Evolutionary conservation across 768 basidiomycete species (phyloP).

Genomic region (Leccinum incarnatum): DNA sequence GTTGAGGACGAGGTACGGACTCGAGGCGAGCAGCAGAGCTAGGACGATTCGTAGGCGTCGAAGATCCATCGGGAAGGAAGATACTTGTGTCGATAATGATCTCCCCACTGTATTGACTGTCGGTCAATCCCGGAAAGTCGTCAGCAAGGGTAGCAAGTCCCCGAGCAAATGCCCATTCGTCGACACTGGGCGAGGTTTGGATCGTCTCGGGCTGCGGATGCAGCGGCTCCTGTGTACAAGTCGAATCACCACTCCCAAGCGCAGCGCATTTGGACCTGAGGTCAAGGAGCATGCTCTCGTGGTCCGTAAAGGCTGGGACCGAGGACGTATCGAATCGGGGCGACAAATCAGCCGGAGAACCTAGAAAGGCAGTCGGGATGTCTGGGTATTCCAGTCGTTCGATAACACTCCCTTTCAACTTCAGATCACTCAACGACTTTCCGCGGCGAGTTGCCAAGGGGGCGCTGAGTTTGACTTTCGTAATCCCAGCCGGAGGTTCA

Average conservation of each 20-base stretch:
- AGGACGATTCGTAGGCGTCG: constrained; percentile 8
- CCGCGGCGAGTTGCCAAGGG: constrained; percentile 42
- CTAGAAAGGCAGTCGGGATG: constrained; percentile 43
- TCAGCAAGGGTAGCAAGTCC: constrained; percentile 29
- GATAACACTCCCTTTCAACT: constrained; percentile 16
- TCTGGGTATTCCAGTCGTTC: constrained; percentile 35
- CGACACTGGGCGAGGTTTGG: constrained; percentile 18
- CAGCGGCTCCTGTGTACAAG: constrained; percentile 7
- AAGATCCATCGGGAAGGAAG: constrained; percentile 14
- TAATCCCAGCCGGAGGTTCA: neutral
- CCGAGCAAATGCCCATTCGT: constrained; percentile 38
- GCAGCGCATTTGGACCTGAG: constrained; percentile 34
- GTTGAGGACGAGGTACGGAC: constrained; percentile 6
- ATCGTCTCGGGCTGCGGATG: neutral
- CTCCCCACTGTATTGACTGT: constrained; percentile 4
- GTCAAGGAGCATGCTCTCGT: constrained; percentile 37
- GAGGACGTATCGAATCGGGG: constrained; percentile 26
- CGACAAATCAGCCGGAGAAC: constrained; percentile 33
- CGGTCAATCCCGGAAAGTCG: constrained; percentile 9
- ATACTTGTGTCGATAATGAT: constrained; percentile 1
- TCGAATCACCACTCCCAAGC: constrained; percentile 17
- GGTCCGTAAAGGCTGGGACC: constrained; percentile 24
- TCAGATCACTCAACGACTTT: constrained; percentile 31
- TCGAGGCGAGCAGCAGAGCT: neutral
- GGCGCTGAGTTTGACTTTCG: constrained; percentile 7